These are phyloP conservation scores for Orbilia oligospora DNA, from an alignment of 2,329 filamentous ascomycete genomes.

Conservation along the genomic window DNA sequence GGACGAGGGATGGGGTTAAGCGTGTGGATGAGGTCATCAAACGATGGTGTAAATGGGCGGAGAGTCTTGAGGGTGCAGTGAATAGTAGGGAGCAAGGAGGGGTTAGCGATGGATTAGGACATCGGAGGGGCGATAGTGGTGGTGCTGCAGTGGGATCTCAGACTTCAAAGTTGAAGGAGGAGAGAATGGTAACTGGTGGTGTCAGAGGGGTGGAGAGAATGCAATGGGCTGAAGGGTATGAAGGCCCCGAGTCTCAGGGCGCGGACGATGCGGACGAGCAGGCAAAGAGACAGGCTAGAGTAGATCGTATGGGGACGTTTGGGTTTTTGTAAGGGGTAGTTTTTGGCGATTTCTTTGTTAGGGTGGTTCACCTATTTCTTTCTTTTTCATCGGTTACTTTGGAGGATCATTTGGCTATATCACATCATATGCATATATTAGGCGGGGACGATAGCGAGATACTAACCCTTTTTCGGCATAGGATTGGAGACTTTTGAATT, in stretches of 20 bases:
- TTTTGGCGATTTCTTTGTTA: neutral
- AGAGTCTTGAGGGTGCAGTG: slow-evolving; percentile 66
- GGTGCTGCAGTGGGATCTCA: slow-evolving; percentile 4
- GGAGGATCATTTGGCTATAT: neutral
- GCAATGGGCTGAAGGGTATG: slow-evolving; percentile 51
- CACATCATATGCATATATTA: neutral
- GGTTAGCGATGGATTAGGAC: slow-evolving; percentile 25
- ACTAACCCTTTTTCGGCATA: neutral
- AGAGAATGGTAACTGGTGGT: slow-evolving; percentile 35
- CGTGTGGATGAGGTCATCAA: slow-evolving; percentile 80
- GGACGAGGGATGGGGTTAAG: slow-evolving; percentile 78
- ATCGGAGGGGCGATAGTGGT: slow-evolving; percentile 43
- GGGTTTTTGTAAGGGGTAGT: slow-evolving; percentile 46
- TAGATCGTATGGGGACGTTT: slow-evolving; percentile 53
- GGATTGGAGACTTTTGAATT: neutral
- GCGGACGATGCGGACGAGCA: slow-evolving; percentile 30
- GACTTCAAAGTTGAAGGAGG: slow-evolving; percentile 26
- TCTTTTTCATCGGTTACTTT: neutral
- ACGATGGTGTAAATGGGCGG: slow-evolving; percentile 89
- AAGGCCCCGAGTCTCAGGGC: neutral
- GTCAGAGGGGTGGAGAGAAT: slow-evolving; percentile 53
- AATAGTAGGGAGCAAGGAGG: slow-evolving; percentile 33
- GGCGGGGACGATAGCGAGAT: slow-evolving; percentile 4
- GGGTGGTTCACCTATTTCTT: neutral
- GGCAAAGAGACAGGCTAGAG: slow-evolving; percentile 34